Conservation (phyloP, 2,329 filamentous ascomycete genomes). For the Lachnellula cervina region DNA sequence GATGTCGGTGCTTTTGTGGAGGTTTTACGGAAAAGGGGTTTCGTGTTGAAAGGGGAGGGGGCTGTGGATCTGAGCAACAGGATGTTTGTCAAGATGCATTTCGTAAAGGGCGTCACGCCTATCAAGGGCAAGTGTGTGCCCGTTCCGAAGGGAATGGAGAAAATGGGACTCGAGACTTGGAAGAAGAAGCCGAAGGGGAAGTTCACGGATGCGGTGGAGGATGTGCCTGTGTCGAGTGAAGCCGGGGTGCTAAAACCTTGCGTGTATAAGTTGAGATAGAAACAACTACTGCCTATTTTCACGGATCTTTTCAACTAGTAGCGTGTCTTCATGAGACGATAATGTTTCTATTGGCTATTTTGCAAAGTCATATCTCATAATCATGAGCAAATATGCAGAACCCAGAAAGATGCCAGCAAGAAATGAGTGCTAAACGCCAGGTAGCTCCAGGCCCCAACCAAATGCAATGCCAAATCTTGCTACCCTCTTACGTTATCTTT, state of each 20-base stretch:
- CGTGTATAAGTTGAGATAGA: constrained; percentile 77
- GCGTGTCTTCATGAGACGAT: not conserved
- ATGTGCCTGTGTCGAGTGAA: constrained; percentile 60
- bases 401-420: not conserved
- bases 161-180: constrained; percentile 56
- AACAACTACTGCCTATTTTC: not conserved
- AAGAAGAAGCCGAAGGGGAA: constrained; percentile 74
- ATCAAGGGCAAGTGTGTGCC: constrained; percentile 68
- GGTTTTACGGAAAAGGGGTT: constrained; percentile 74
- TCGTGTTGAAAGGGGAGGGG: constrained; percentile 68
- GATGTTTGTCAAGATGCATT: constrained; percentile 98
- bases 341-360: not conserved
- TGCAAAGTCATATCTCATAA: not conserved
- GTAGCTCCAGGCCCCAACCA: constrained; percentile 5
- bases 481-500: constrained; percentile 10
- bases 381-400: not conserved
- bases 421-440: not conserved
- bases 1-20: constrained; percentile 85
- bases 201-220: constrained; percentile 61
- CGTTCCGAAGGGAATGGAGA: constrained; percentile 37
- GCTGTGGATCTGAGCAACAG: constrained; percentile 82
- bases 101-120: constrained; percentile 76
- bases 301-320: not conserved
- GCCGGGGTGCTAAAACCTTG: constrained; percentile 78
- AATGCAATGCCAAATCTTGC: constrained; percentile 16